These are phyloP conservation scores for Hordeum pubiflorum DNA, from an alignment of 202 grass and related monocot genomes.

Conservation along the genomic window DNA sequence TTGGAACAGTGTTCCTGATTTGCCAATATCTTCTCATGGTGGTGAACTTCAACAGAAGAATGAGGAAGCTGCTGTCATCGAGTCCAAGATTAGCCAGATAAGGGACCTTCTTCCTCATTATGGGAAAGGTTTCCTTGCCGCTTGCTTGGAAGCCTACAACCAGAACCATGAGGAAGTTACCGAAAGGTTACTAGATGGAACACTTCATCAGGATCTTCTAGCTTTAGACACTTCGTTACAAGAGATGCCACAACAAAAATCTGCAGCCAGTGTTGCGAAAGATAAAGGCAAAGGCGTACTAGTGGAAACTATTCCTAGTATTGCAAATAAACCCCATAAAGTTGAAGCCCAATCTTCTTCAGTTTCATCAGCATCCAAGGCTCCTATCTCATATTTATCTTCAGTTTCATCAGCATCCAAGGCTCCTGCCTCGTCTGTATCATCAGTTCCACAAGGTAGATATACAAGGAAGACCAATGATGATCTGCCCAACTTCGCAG, in stretches of 20 bases:
- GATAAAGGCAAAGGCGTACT: constrained; percentile 88
- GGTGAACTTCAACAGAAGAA: constrained; percentile 47
- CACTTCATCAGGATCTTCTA: constrained; percentile 85
- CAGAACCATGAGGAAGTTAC: constrained; percentile 79
- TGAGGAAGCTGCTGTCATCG: constrained; percentile 61
- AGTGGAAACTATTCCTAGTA: constrained; percentile 37
- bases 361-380: constrained; percentile 27
- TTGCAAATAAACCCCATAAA: constrained; percentile 15
- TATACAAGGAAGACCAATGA: constrained; percentile 72
- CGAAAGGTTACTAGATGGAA: constrained; percentile 81
- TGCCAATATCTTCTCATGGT: constrained; percentile 47
- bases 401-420: constrained; percentile 32
- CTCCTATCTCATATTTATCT: constrained; percentile 22
- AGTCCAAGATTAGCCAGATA: constrained; percentile 97
- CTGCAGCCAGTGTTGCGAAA: constrained; percentile 28
- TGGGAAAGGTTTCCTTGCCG: constrained; percentile 76
- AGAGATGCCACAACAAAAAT: constrained; percentile 51
- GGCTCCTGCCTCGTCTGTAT: constrained; percentile 32
- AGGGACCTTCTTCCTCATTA: constrained; percentile 87
- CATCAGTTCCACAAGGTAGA: constrained; percentile 57
- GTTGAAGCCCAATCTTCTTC: constrained; percentile 49
- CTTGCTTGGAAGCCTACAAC: constrained; percentile 94
- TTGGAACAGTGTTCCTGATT: constrained; percentile 39
- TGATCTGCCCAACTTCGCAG: constrained; percentile 38
- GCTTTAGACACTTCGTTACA: constrained; percentile 71